phyloP scores from a whole-genome alignment of 176 grass and related monocot genomes.

The Carex pumila region DNA sequence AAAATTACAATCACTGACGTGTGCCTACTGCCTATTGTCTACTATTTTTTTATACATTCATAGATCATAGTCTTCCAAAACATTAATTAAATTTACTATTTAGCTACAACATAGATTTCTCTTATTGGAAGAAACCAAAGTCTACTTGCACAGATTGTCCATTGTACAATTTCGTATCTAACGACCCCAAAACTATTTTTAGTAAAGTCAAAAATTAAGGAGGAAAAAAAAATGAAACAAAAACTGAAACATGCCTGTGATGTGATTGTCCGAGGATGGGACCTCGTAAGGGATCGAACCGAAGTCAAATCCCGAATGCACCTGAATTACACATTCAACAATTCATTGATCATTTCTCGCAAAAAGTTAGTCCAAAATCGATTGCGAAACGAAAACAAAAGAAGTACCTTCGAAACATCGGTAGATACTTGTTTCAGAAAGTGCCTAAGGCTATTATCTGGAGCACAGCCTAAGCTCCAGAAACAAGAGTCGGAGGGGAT shows the following conservation, averaged over 20 bases:
- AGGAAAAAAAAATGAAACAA: background rate
- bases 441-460: background rate
- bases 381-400: slow-evolving; percentile 4
- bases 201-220: background rate
- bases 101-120: background rate
- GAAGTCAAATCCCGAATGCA: slow-evolving; percentile 58
- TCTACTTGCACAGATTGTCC: background rate
- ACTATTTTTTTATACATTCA: background rate
- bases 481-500: background rate
- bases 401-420: slow-evolving; percentile 23
- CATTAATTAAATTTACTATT: background rate
- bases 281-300: slow-evolving; percentile 35
- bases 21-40: background rate
- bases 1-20: background rate
- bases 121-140: background rate
- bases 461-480: no score
- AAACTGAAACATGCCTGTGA: slow-evolving; percentile 36
- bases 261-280: slow-evolving; percentile 40
- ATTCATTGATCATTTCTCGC: slow-evolving; percentile 18
- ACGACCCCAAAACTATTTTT: background rate
- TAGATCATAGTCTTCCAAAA: background rate
- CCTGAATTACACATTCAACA: slow-evolving; percentile 36
- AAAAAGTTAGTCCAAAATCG: background rate
- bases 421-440: background rate
- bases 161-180: background rate